Base-by-base conservation (phyloP, 1,284 basidiomycete genomes). In the Sphaerobolus stellatus region DNA sequence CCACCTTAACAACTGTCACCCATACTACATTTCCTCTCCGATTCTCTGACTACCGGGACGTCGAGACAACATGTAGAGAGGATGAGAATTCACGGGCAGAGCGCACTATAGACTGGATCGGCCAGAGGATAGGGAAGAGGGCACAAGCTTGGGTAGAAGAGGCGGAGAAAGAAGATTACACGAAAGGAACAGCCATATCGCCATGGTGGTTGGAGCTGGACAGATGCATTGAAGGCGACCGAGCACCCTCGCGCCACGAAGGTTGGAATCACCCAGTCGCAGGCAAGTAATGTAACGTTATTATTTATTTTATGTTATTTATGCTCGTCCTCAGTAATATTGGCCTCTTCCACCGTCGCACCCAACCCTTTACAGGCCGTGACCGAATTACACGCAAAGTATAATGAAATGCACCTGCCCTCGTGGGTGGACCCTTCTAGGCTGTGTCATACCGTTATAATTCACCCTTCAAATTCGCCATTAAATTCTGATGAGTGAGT, bases 181-280 rank as follows among this genome's bases (percentile, higher is more conserved):
- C 36, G 16, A 45, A 46, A n/a, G 40, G 49, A 14, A 72, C 79
- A 4, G 60, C 72, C 33, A 75, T 78, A 52, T 83, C 86, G 11
- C 89, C 88, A 2, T 92, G 89, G 89, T 92, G 90, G 90, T 85
- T 90, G 59, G 89, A 92, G 66, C 74, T 92, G 30, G 76, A 78
- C 63, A 75, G 81, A 18, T 92, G 90, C 67, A 75, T 79, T 4
- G 86, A 92, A 65, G 88, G 87, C 3, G 88, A 92, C 62, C 76
- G 81, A 68, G 73, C 84, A 24, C 89, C 89, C 13, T 81, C 78
- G 48, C 83, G 77, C 64, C 66, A 71, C 1, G 90, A 92, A 65
- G 84, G 82, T 41, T 92, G 89, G 89, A 92, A 91, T 65, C 90
- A 92, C 71, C 89, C 89, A 45, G 80, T 83, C 52, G 81, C 90